Evolutionary conservation across 352 stramenopile genomes (phyloP), one percentile per base, ranked within the genome.

Genomic region (Pythium utonaiense): DNA sequence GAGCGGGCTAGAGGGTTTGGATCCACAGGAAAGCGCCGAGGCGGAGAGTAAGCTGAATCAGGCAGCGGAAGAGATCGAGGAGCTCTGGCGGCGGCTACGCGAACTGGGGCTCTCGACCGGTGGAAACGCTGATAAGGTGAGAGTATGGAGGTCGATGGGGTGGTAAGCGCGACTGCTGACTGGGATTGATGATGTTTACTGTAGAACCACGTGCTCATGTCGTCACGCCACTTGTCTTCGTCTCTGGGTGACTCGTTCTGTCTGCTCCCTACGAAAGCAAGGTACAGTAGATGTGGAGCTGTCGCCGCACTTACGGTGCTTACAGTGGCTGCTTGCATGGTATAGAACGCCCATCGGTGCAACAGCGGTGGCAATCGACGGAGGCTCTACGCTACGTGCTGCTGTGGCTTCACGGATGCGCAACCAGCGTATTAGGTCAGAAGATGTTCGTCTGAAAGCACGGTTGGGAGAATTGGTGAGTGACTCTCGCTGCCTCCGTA

Each of bases 231-330:
- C 55, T 66, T 93, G 8, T 93, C 83, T 17, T 95, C 86, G 31
- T 89, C 84, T 2, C 59, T 95, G 5, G 86, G 86, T 8, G 86
- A 95, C 61, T 95, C 86, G 10, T 95, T 95, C 56, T 95, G 81
- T 65, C 50, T 95, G 21, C 56, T 95, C 22, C 86, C 86, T 4
- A 77, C 77, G 1, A 91, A 93, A 62, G 64, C 71, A 27, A 80
- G 80, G 77, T 87, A 56, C 19, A 33, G 2, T 40, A 36, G 5
- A 12, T 36, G 28, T 33, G 28, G 5, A 49, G 5, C 19, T 9
- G 42, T 28, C n/a, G n/a, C n/a, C n/a, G n/a, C n/a, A n/a, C n/a
- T n/a, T n/a, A n/a, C n/a, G n/a, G 44, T 51, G 7, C 7, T 7
- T n/a, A 33, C 14, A 19, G 6, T 14, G 14, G 40, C 40, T n/a